Base-by-base conservation (phyloP, 2,329 filamentous ascomycete species). In the Talaromyces sp. region DNA sequence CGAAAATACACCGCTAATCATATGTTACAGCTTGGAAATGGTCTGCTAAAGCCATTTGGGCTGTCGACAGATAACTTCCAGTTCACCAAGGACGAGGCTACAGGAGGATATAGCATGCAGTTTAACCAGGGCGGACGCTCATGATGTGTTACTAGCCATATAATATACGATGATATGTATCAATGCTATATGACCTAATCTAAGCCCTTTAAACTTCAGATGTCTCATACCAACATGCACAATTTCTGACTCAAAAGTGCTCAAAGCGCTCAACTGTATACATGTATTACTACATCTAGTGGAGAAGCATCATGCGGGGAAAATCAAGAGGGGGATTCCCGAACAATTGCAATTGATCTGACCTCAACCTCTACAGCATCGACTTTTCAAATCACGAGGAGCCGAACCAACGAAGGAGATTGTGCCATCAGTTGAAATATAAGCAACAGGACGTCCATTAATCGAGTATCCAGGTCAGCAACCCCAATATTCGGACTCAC, bases 31-130 rank as follows among this genome's bases (percentile, higher is more conserved):
- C 79, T 99, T 62, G 95, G 95, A 0, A 96, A 99, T 71, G 91
- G 92, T 1, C 86, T 99, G 17, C 74, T 99, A 56, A 96, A 90
- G 72, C 93, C 93, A 0, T 98, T 98, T 79, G 95, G 95, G 1
- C 76, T 99, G 66, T 96, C 89, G 62, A 98, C 95, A 11, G 88
- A 96, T 52, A 96, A 96, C 73, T 98, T 99, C 71, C 87, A 96
- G 64, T 96, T 98, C 82, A 86, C 89, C 29, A 91, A 97, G 75
- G 93, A 97, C 70, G 89, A 93, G 68, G 89, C 88, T 64, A 89
- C 88, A 0, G 95, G 95, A 1, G 93, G 92, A 0, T 98, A 98
- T 76, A 96, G 89, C 75, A 90, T 99, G 88, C 93, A 93, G 66
- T 96, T 98, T 61, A 75, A 78, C 55, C 74, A 59, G 55, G 62